These are phyloP conservation scores for Protomyces arabidopsidicola DNA, from an alignment of 1,139 yeast species.

Conservation along the genomic window DNA sequence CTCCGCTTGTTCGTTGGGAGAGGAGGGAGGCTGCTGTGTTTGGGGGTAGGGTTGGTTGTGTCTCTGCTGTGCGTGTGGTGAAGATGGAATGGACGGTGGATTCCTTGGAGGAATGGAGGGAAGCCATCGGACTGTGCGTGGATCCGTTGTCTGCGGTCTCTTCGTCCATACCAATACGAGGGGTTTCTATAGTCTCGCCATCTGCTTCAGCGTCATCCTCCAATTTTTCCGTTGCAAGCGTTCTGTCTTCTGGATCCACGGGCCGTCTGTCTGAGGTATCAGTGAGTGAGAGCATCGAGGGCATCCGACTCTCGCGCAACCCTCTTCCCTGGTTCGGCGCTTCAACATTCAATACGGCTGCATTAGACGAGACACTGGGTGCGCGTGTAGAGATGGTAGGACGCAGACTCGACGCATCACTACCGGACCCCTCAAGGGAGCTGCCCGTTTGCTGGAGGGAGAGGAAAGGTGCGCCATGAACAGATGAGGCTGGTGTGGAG, in stretches of 20 bases:
- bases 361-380: conserved; percentile 19
- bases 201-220: neutral
- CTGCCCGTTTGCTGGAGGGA: neutral
- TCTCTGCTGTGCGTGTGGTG: conserved; percentile 9
- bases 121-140: neutral
- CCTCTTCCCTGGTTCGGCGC: neutral
- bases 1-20: conserved; percentile 2
- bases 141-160: neutral
- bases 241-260: neutral
- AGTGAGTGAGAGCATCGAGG: neutral
- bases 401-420: conserved; percentile 16
- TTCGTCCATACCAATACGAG: neutral
- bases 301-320: neutral
- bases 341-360: conserved; percentile 16
- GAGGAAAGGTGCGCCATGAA: conserved; percentile 2
- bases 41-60: conserved; percentile 4
- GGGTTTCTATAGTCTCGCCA: neutral
- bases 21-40: conserved; percentile 9
- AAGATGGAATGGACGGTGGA: conserved; percentile 18
- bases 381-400: conserved; percentile 23
- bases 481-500: neutral
- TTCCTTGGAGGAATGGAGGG: conserved; percentile 1
- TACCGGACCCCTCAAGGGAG: neutral
- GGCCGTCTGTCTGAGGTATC: neutral
- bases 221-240: neutral